phyloP scores from a whole-genome alignment of 116 monocot genomes.

The Dioscorea cayenensis region DNA sequence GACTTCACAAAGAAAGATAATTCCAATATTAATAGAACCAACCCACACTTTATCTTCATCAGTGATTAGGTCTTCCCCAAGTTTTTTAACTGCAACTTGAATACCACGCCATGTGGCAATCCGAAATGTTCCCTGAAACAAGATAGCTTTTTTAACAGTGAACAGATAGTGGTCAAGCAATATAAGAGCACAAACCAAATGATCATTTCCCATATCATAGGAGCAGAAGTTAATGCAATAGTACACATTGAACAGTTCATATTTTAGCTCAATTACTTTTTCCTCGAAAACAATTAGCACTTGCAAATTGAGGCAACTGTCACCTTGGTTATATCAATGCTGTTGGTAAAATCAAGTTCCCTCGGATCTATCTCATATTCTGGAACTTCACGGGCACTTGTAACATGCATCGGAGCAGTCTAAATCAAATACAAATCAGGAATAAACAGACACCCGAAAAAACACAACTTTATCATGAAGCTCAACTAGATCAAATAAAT shows the following conservation, averaged over 20 bases:
- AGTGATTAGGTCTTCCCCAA: slow-evolving; percentile 54
- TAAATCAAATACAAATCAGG: slow-evolving; percentile 12
- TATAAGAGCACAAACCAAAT: not conserved
- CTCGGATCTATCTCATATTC: slow-evolving; percentile 84
- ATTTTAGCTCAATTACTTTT: too few species aligned
- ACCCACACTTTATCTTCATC: slow-evolving; percentile 92
- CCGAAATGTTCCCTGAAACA: slow-evolving; percentile 68
- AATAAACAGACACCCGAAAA: not conserved
- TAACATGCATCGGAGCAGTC: slow-evolving; percentile 83
- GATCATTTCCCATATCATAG: not conserved
- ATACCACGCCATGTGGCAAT: slow-evolving; percentile 86
- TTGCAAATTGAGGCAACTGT: not conserved
- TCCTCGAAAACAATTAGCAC: too few species aligned
- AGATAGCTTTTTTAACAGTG: not conserved
- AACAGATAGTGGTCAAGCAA: not conserved
- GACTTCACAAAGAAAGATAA: not conserved
- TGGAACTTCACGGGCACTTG: slow-evolving; percentile 71
- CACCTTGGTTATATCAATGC: slow-evolving; percentile 82
- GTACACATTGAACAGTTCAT: too few species aligned
- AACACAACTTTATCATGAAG: not conserved
- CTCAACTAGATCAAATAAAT: not conserved
- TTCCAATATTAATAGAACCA: slow-evolving; percentile 17
- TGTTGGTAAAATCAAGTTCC: slow-evolving; percentile 87
- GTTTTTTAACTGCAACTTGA: slow-evolving; percentile 74
- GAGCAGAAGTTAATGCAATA: not conserved